Evolutionary conservation across 2,329 filamentous ascomycete genomes (phyloP).

Genomic region (Domatiomyces globalis): DNA sequence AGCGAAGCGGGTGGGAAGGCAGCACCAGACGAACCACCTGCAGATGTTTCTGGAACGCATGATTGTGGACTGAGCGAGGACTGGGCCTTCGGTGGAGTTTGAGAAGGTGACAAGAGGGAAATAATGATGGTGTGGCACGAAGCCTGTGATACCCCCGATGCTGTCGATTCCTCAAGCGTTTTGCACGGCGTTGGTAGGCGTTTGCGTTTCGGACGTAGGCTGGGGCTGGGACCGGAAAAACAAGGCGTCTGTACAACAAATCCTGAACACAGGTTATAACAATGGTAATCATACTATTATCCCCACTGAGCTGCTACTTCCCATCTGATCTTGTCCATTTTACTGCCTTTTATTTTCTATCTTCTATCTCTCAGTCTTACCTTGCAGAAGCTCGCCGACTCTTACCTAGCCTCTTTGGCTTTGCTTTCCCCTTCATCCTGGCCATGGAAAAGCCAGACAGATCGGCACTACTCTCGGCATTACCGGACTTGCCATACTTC

Average conservation of each 20-base stretch:
- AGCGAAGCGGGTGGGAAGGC: constrained; percentile 16
- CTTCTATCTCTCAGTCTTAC: constrained; percentile 2
- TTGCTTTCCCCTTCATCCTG: constrained; percentile 58
- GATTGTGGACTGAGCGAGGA: background rate
- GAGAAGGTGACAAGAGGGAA: background rate
- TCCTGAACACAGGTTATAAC: no score
- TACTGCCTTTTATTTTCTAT: no score
- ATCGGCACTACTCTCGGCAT: constrained; percentile 70
- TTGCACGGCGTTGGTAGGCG: background rate
- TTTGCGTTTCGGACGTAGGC: background rate
- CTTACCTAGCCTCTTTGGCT: constrained; percentile 37
- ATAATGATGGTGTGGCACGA: background rate
- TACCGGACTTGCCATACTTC: constrained; percentile 75
- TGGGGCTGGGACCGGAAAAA: background rate
- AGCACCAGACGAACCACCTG: constrained; percentile 16
- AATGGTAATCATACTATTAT: no score
- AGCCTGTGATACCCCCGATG: background rate
- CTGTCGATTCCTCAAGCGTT: background rate
- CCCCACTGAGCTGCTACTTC: no score
- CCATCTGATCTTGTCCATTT: no score
- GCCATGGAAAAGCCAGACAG: constrained; percentile 64
- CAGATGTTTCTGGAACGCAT: constrained; percentile 14
- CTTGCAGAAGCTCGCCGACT: constrained; percentile 28
- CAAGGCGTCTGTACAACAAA: background rate
- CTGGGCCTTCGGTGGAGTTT: background rate